Evolutionary conservation across 192 early-diverging fungal genomes (phyloP).

Genomic region (Coemansia brasiliensis): DNA sequence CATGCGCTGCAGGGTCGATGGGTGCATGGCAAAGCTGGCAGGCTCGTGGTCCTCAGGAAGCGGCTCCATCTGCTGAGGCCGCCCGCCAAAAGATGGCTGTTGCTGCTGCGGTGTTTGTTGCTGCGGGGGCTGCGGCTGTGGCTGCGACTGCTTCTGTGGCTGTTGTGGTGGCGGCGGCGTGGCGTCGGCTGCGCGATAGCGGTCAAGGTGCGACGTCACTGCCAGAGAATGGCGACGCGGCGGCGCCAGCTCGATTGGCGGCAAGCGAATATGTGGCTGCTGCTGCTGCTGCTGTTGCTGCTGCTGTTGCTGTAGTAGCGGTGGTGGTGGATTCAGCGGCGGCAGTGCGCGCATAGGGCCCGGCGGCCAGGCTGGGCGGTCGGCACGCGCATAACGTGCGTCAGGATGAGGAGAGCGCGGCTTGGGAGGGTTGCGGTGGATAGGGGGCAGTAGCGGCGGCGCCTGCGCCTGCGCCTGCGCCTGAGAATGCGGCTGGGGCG

Average conservation of each 20-base stretch:
- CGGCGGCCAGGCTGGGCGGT: neutral
- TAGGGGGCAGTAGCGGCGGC: constrained; percentile 1
- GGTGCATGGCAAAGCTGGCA: neutral
- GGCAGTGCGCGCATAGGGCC: neutral
- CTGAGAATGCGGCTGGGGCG: constrained; percentile 8
- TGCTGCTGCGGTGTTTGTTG: neutral
- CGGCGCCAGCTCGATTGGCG: constrained; percentile 45
- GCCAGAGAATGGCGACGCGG: constrained; percentile 54
- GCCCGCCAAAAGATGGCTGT: neutral
- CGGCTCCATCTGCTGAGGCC: constrained; percentile 25
- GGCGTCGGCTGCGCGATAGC: constrained; percentile 40
- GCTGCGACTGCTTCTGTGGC: neutral
- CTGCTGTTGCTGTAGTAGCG: constrained; percentile 2
- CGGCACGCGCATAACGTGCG: neutral
- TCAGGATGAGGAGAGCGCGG: neutral
- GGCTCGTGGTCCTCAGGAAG: constrained; percentile 23
- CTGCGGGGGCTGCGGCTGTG: constrained; percentile 4
- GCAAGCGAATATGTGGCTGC: constrained; percentile 26
- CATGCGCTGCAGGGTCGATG: no score
- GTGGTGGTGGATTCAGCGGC: neutral
- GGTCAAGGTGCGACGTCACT: constrained; percentile 52
- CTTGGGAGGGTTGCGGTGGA: constrained; percentile 12
- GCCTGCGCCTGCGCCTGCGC: neutral
- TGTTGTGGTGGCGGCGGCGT: constrained; percentile 28
- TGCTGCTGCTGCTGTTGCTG: neutral